Conservation (phyloP, 2,329 filamentous ascomycete species). For the Pyrenochaeta sp. region DNA sequence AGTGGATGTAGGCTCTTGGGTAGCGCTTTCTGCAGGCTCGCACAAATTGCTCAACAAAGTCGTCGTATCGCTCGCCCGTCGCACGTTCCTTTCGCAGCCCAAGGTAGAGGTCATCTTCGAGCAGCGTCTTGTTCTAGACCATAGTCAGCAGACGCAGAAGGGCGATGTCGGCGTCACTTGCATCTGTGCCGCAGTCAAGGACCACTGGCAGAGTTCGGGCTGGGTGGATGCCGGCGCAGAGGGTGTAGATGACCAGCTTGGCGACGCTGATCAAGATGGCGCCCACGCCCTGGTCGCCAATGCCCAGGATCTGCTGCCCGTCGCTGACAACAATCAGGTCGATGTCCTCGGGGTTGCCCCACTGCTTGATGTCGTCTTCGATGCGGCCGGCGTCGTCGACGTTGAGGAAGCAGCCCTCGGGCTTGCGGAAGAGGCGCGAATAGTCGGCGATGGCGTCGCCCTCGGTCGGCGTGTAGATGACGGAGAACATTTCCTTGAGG, state of each 20-base stretch:
- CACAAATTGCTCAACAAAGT: slow-evolving; percentile 79
- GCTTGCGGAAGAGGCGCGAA: slow-evolving; percentile 76
- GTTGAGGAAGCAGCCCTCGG: slow-evolving; percentile 83
- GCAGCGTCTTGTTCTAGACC: slow-evolving; percentile 69
- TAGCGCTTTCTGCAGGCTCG: slow-evolving; percentile 71
- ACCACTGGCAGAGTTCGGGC: slow-evolving; percentile 80
- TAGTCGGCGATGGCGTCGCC: slow-evolving; percentile 88
- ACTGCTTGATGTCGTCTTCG: slow-evolving; percentile 70
- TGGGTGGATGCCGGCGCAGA: slow-evolving; percentile 87
- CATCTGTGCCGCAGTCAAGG: slow-evolving; percentile 83
- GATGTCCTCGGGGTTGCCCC: slow-evolving; percentile 75
- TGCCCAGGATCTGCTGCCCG: slow-evolving; percentile 77
- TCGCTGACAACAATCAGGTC: slow-evolving; percentile 91
- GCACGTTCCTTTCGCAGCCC: slow-evolving; percentile 73
- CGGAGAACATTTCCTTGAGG: slow-evolving; percentile 83
- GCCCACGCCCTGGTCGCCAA: slow-evolving; percentile 87
- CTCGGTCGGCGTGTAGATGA: slow-evolving; percentile 93
- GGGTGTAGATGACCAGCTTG: slow-evolving; percentile 81
- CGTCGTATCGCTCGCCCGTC: slow-evolving; percentile 75
- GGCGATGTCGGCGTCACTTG: slow-evolving; percentile 27
- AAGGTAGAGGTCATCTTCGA: slow-evolving; percentile 80
- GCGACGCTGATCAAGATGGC: slow-evolving; percentile 85
- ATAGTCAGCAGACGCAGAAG: slow-evolving; percentile 5
- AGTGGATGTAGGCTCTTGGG: slow-evolving; percentile 84
- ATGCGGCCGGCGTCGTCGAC: slow-evolving; percentile 73